phyloP scores from a whole-genome alignment of 345 rosid species.

The Syzygium aqueum region DNA sequence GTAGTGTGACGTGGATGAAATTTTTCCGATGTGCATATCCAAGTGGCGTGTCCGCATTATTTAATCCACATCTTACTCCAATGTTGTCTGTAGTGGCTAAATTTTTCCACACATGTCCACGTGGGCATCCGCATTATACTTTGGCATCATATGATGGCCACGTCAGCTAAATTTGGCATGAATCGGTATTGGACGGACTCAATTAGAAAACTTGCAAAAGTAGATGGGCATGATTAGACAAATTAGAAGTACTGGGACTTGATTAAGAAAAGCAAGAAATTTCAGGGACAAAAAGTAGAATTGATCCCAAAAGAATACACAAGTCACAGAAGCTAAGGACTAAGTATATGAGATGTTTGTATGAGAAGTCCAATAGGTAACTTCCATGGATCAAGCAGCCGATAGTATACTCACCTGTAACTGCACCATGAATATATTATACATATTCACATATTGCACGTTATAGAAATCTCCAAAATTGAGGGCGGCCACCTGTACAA shows the following conservation, averaged over 20 bases:
- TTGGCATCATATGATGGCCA: background rate
- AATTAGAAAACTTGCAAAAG: background rate
- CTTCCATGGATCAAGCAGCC: background rate
- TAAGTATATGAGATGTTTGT: background rate
- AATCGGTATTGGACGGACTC: background rate
- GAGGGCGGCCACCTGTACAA: slow-evolving; percentile 79
- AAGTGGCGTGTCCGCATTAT: background rate
- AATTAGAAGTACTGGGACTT: background rate
- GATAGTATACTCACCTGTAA: slow-evolving; percentile 47
- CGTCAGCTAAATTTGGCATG: background rate
- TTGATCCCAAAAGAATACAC: background rate
- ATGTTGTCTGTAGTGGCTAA: background rate
- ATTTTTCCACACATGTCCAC: background rate
- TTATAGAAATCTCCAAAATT: slow-evolving; percentile 85
- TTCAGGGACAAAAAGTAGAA: background rate
- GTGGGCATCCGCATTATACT: background rate
- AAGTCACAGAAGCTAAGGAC: background rate
- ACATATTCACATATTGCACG: slow-evolving; percentile 73
- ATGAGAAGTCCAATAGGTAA: background rate
- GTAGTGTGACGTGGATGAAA: background rate
- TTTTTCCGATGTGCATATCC: background rate
- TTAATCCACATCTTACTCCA: background rate
- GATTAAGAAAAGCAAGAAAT: background rate
- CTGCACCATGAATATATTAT: slow-evolving; percentile 69
- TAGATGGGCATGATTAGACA: background rate